Evolutionary conservation across 257 asterid species (phyloP).

Genomic region (Cordia subcordata): DNA sequence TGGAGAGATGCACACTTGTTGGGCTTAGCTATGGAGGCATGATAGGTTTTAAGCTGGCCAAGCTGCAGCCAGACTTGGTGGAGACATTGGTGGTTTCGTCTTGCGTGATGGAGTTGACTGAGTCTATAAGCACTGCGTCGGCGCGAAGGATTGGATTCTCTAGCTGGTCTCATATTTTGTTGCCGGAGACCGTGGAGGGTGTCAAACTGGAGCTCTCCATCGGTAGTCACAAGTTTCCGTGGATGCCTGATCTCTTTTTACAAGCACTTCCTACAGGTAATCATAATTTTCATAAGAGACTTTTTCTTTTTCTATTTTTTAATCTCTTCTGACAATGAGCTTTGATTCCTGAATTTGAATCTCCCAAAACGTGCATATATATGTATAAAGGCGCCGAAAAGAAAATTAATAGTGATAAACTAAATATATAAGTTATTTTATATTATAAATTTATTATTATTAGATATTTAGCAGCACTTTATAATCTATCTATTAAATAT

Average conservation of each 20-base stretch:
- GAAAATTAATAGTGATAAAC: too few relatives aligned
- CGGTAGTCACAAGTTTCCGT: constrained; percentile 16
- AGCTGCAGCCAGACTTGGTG: constrained; percentile 19
- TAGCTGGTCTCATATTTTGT: constrained; percentile 9
- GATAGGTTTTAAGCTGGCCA: constrained; percentile 22
- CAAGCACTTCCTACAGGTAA: constrained; percentile 19
- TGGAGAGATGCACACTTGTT: constrained; percentile 22
- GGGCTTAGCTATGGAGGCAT: constrained; percentile 31
- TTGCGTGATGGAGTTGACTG: constrained; percentile 9
- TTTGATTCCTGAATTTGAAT: too few relatives aligned
- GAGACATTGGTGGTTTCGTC: constrained; percentile 19
- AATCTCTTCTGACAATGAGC: too few relatives aligned
- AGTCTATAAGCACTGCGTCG: constrained; percentile 6
- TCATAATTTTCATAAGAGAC: neutral
- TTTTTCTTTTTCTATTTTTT: too few relatives aligned
- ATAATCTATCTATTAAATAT: too few relatives aligned
- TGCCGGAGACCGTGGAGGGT: constrained; percentile 13
- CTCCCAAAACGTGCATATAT: too few relatives aligned
- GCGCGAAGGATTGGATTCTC: constrained; percentile 1
- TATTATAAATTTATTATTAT: too few relatives aligned
- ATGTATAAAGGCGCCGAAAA: too few relatives aligned
- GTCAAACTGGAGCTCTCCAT: constrained; percentile 5
- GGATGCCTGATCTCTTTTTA: constrained; percentile 19
- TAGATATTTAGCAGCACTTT: too few relatives aligned
- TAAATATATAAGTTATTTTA: too few relatives aligned